These are phyloP conservation scores for Ajuga chamaepitys DNA, from an alignment of 257 asterid species.

Conservation along the genomic window DNA sequence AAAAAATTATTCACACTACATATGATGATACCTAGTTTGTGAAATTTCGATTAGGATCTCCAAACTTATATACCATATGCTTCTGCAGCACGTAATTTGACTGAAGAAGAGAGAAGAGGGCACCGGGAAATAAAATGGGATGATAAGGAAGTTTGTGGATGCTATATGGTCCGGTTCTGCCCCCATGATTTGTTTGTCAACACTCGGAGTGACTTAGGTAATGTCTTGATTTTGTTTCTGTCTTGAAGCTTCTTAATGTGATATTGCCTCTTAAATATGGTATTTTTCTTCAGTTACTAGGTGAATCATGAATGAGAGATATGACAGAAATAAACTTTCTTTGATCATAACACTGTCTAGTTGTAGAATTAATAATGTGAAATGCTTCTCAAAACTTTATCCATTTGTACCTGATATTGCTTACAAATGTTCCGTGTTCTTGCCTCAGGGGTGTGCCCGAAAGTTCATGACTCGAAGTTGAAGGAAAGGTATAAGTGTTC, in stretches of 20 bases:
- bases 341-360: neutral
- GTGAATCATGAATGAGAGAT: neutral
- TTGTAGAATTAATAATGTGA: neutral
- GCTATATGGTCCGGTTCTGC: constrained; percentile 93
- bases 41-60: neutral
- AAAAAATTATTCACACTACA: neutral
- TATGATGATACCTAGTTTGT: neutral
- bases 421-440: constrained; percentile 1
- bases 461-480: constrained; percentile 88
- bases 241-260: neutral
- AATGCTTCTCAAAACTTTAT: neutral
- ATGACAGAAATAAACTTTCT: neutral
- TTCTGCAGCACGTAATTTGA: constrained; percentile 74
- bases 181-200: constrained; percentile 97
- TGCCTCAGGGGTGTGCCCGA: constrained; percentile 75
- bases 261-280: neutral
- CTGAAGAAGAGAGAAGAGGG: constrained; percentile 91
- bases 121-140: constrained; percentile 89
- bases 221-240: neutral
- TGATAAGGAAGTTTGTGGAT: constrained; percentile 81
- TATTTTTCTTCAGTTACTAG: neutral
- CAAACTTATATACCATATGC: neutral
- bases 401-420: neutral
- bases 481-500: constrained; percentile 70
- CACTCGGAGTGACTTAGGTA: constrained; percentile 91